phyloP scores from a whole-genome alignment of 352 stramenopile species.

The Pythium grandisporangium region DNA sequence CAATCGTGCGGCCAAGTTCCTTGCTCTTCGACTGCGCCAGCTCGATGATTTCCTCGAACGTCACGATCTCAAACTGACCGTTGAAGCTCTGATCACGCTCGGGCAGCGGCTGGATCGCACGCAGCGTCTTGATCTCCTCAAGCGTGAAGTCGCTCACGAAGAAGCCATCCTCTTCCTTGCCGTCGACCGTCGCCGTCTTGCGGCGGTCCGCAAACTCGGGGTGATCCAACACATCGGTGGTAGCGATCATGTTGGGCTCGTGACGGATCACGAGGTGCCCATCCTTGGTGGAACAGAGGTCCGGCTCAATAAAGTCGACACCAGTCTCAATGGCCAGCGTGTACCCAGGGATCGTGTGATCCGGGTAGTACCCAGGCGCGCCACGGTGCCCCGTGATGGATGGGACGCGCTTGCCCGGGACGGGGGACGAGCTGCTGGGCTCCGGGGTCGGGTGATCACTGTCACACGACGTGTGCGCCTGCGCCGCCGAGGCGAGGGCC shows the following conservation, averaged over 20 bases:
- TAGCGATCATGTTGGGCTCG: constrained; percentile 10
- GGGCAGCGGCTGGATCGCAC: constrained; percentile 62
- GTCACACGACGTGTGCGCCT: background rate
- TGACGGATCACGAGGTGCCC: constrained; percentile 8
- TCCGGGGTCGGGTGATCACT: background rate
- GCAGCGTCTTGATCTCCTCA: constrained; percentile 82
- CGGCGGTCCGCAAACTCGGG: constrained; percentile 52
- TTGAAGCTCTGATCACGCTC: constrained; percentile 74
- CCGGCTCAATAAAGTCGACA: constrained; percentile 76
- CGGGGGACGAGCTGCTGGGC: background rate
- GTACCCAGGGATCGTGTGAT: constrained; percentile 87
- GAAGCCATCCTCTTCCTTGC: constrained; percentile 39
- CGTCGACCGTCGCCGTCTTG: constrained; percentile 45
- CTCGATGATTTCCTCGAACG: constrained; percentile 82
- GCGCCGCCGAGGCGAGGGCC: constrained; percentile 2
- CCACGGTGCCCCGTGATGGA: constrained; percentile 77
- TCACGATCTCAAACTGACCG: constrained; percentile 78
- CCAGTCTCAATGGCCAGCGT: constrained; percentile 82
- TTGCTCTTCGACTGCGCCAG: constrained; percentile 29
- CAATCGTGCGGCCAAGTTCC: constrained; percentile 45
- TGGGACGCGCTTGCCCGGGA: constrained; percentile 23
- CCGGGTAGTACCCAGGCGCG: constrained; percentile 81
- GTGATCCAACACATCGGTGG: constrained; percentile 42
- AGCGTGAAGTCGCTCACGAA: constrained; percentile 90
- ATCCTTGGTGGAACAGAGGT: constrained; percentile 72